Base-by-base conservation (phyloP, 257 asterid genomes). In the Capsicum baccatum region DNA sequence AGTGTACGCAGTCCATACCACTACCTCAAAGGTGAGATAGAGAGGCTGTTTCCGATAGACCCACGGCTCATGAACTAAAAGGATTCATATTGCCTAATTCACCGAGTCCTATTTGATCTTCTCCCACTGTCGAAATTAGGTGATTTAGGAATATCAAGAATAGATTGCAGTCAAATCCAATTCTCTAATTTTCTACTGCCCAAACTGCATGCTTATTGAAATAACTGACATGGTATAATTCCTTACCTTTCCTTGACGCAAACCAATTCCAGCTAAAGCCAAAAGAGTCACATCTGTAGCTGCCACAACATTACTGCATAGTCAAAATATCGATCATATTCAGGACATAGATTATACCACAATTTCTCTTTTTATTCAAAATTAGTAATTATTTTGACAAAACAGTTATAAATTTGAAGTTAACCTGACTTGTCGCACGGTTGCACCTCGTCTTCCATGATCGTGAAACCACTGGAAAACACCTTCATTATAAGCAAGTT, bases 181-280 rank as follows among this genome's bases (percentile, higher is more conserved):
- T 78, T 54, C 33, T 78, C 64, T 33, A 54, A 54, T 78, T 78
- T 54, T 54, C 33, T 74, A 21, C 62, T 50, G 62, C 14, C 81
- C 47, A 50, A 56, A 50, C 9, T 74, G 47, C 62, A 50, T 74
- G 47, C 2, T 52, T 52, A 47, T 74, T 7, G 5, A 73, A 52
- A 48, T 52, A 78, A 54, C 16, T 26, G 64, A 83, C 56, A 68
- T 73, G 35, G 76, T 81, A 80, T 80, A 73, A 88, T 80, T 66
- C 86, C 91, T 87, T 84, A 91, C 99, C 99, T 95, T 97, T 80
- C 87, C 86, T 48, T 92, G 91, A 82, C 86, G 98, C 92, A 97
- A 85, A 85, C 99, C 99, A 88, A 97, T 94, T 74, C 99, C 99
- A 55, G 97, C 97, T 95, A 97, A 92, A 82, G 99, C 97, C 91